Percentiles rank a stretch among this genome's conserved stretches.
These are phyloP conservation scores for Agaricus sinodeliciosus DNA, from an alignment of 768 basidiomycete genomes.

Conservation along the genomic window DNA sequence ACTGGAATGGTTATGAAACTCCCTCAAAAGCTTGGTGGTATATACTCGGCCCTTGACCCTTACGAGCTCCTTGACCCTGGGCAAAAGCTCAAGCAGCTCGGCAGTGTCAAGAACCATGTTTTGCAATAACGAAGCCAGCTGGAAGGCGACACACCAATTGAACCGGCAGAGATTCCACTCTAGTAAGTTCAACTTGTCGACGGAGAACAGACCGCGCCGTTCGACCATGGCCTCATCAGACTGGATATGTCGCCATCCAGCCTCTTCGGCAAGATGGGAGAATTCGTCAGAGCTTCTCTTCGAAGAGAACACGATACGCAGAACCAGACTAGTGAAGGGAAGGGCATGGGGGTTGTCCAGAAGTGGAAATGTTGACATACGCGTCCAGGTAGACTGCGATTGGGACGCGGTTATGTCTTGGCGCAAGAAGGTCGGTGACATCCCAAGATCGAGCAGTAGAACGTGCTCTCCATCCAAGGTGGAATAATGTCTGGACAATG, in stretches of 20 bases:
- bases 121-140: conserved; percentile 41
- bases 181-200: conserved; percentile 22
- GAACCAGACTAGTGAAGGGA: conserved; percentile 44
- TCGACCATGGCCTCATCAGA: conserved; percentile 33
- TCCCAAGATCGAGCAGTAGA: conserved; percentile 37
- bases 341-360: conserved; percentile 32
- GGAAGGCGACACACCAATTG: conserved; percentile 52
- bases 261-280: conserved; percentile 27
- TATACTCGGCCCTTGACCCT: conserved; percentile 25
- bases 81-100: conserved; percentile 42
- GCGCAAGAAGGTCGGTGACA: conserved; percentile 21
- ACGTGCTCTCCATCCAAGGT: conserved; percentile 23
- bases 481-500: conserved; percentile 27
- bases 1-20: conserved; percentile 23
- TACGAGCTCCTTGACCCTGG: conserved; percentile 24
- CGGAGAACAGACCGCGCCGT: conserved; percentile 38
- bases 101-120: conserved; percentile 37
- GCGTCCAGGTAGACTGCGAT: not conserved
- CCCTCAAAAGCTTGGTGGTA: conserved; percentile 34
- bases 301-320: conserved; percentile 42
- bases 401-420: not conserved
- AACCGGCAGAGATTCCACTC: conserved; percentile 26
- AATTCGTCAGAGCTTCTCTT: conserved; percentile 30
- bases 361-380: conserved; percentile 5
- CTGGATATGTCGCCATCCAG: conserved; percentile 29